These are phyloP conservation scores for Didymella sp. DNA, from an alignment of 2,329 filamentous ascomycete species.

Conservation along the genomic window DNA sequence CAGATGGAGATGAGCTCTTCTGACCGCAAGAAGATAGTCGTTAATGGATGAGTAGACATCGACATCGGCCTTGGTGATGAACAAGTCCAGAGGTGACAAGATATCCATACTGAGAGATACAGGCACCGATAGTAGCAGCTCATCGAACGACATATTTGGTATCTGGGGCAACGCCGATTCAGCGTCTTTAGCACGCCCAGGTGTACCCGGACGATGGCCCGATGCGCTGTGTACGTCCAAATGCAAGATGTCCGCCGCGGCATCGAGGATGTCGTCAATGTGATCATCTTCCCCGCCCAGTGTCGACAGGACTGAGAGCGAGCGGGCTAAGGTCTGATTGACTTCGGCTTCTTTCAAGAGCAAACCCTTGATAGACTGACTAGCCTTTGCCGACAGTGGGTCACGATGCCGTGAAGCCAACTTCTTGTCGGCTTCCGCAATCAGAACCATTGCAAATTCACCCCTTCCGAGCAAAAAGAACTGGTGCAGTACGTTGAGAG, in stretches of 20 bases:
- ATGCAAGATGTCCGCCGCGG: conserved; percentile 77
- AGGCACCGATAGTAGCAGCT: conserved; percentile 80
- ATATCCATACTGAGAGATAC: conserved; percentile 75
- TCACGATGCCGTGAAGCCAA: conserved; percentile 72
- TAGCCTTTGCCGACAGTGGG: conserved; percentile 48
- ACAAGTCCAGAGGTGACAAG: conserved; percentile 82
- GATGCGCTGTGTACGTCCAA: conserved; percentile 65
- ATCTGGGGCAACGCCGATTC: conserved; percentile 49
- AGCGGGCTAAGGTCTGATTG: conserved; percentile 74
- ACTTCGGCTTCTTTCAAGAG: conserved; percentile 88
- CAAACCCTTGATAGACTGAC: conserved; percentile 66
- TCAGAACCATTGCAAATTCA: conserved; percentile 88
- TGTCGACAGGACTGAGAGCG: conserved; percentile 81
- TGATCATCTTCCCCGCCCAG: conserved; percentile 79
- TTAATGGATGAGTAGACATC: conserved; percentile 84
- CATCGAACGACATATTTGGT: conserved; percentile 68
- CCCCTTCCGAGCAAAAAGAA: conserved; percentile 88
- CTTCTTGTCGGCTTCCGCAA: conserved; percentile 82
- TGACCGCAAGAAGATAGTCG: conserved; percentile 83
- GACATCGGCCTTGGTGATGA: conserved; percentile 78
- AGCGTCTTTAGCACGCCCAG: conserved; percentile 48
- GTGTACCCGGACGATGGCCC: conserved; percentile 49
- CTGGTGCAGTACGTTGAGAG: conserved; percentile 77
- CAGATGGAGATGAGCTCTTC: conserved; percentile 83
- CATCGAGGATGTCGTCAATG: conserved; percentile 76